Evolutionary conservation across 805 yeast genomes (phyloP).

Genomic region (Myxozyma lipomycoides): DNA sequence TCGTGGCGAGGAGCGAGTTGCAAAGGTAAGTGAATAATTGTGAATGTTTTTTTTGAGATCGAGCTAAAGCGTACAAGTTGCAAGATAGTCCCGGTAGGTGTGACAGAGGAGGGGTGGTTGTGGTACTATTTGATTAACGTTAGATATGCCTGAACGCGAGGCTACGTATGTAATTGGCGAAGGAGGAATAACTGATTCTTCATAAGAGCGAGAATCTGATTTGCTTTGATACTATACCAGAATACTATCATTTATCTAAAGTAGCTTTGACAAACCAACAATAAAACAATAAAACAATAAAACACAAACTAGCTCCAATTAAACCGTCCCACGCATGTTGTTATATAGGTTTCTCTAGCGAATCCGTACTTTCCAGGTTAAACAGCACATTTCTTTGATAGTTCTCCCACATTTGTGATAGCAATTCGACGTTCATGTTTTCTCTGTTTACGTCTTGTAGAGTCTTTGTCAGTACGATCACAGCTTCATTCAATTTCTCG

Average conservation of each 20-base stretch:
- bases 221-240: too few species aligned
- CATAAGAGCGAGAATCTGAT: too few species aligned
- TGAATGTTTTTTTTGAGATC: not conserved
- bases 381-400: slow-evolving; percentile 67
- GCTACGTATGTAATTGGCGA: slow-evolving; percentile 69
- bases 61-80: slow-evolving; percentile 34
- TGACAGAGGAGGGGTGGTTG: not conserved
- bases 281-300: too few species aligned
- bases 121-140: not conserved
- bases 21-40: slow-evolving; percentile 41
- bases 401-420: slow-evolving; percentile 75
- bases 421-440: slow-evolving; percentile 65
- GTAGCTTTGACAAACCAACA: too few species aligned
- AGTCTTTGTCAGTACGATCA: slow-evolving; percentile 57
- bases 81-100: slow-evolving; percentile 58
- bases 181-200: slow-evolving; percentile 37
- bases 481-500: slow-evolving; percentile 68
- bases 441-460: slow-evolving; percentile 57
- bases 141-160: slow-evolving; percentile 73
- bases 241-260: too few species aligned
- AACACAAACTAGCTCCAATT: too few species aligned
- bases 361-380: slow-evolving; percentile 61
- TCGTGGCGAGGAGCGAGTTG: slow-evolving; percentile 74
- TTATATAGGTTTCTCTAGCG: slow-evolving; percentile 39
- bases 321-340: too few species aligned